Evolutionary conservation across 768 basidiomycete genomes (phyloP).

Genomic region (Leccinellum albellum): DNA sequence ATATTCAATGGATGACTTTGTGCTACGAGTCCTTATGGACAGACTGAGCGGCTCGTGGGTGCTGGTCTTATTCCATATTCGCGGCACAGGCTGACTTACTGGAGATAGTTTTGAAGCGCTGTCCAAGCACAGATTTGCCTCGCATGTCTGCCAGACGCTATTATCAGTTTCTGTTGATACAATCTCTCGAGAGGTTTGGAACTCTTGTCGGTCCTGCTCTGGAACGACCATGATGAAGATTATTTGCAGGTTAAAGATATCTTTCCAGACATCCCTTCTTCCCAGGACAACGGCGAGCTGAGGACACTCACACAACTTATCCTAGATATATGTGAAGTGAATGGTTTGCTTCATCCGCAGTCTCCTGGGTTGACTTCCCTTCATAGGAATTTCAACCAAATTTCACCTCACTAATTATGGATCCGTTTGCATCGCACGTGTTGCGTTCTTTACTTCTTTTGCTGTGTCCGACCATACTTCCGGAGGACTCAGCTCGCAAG

Average conservation of each 20-base stretch:
- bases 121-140: slow-evolving; percentile 82
- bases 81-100: slow-evolving; percentile 1
- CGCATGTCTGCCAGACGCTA: slow-evolving; percentile 92
- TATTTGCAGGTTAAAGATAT: slow-evolving; percentile 49
- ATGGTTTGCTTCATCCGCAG: slow-evolving; percentile 12
- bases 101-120: slow-evolving; percentile 56
- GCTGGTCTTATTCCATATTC: slow-evolving; percentile 2
- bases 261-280: slow-evolving; percentile 44
- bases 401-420: slow-evolving; percentile 65
- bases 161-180: slow-evolving; percentile 64
- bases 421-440: slow-evolving; percentile 90
- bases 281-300: slow-evolving; percentile 60
- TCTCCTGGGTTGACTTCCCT: slow-evolving; percentile 14
- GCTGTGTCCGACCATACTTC: slow-evolving; percentile 58
- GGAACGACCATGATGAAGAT: neutral
- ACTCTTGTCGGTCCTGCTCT: neutral
- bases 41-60: slow-evolving; percentile 85
- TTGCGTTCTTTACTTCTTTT: slow-evolving; percentile 75
- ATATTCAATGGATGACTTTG: slow-evolving; percentile 95
- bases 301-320: slow-evolving; percentile 61
- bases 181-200: slow-evolving; percentile 61
- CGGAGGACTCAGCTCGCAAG: slow-evolving; percentile 36
- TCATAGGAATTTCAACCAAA: slow-evolving; percentile 65
- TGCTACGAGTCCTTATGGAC: slow-evolving; percentile 87
- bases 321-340: slow-evolving; percentile 61